Evolutionary conservation across 345 rosid species (phyloP).

Genomic region (Salix brachista): DNA sequence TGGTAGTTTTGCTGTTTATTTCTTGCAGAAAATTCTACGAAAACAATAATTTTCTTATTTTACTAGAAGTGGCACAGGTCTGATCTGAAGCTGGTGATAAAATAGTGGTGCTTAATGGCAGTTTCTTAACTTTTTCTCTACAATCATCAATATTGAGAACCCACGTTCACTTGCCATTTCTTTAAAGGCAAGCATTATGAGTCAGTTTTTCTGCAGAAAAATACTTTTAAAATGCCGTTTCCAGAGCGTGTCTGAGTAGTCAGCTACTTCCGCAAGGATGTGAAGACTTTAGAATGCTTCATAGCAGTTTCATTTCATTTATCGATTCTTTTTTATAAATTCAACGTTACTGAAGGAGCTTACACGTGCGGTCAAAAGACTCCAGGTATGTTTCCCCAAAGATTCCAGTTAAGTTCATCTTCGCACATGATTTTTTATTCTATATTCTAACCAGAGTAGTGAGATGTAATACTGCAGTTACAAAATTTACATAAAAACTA

Average conservation of each 20-base stretch:
- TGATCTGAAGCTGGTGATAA: background rate
- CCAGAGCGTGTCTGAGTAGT: background rate
- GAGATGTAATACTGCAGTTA: slow-evolving; percentile 6
- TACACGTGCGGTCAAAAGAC: slow-evolving; percentile 25
- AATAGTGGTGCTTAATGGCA: background rate
- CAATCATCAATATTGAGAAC: background rate
- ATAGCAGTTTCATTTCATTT: slow-evolving; percentile 15
- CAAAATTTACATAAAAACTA: slow-evolving; percentile 23
- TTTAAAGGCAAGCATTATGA: background rate
- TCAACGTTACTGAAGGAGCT: slow-evolving; percentile 1
- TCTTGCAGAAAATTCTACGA: background rate
- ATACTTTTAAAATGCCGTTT: background rate
- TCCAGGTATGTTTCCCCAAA: slow-evolving; percentile 24
- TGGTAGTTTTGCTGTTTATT: too few species aligned
- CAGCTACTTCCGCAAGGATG: background rate
- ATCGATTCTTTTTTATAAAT: background rate
- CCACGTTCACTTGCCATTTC: background rate
- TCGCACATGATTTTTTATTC: slow-evolving; percentile 14
- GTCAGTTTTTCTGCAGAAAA: background rate
- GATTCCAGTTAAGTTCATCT: slow-evolving; percentile 28
- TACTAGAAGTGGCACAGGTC: background rate
- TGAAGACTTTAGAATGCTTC: slow-evolving; percentile 3
- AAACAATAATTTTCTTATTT: background rate
- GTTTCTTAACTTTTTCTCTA: background rate
- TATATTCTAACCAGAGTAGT: background rate